Conservation (phyloP, 169 alveolate genomes). For the Plasmodium berghei region DNA sequence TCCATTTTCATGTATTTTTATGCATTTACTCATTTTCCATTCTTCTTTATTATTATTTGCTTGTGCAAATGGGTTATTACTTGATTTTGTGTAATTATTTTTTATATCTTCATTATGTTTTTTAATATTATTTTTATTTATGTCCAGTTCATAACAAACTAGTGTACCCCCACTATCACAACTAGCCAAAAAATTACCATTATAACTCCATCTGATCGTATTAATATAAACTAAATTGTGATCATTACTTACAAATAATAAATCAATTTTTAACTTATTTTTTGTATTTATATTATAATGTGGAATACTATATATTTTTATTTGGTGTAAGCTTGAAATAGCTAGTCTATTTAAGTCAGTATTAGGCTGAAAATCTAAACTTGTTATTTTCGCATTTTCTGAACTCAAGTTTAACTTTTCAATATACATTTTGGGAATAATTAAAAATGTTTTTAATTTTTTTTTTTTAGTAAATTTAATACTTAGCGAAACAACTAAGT, state of each 20-base stretch:
- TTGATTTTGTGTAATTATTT: background rate
- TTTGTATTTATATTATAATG: background rate
- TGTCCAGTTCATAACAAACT: constrained; percentile 67
- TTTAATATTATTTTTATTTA: constrained; percentile 24
- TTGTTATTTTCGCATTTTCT: constrained; percentile 59
- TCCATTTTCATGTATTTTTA: constrained; percentile 61
- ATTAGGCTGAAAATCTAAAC: constrained; percentile 57
- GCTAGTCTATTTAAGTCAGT: constrained; percentile 34
- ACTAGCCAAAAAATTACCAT: constrained; percentile 68
- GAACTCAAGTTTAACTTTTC: constrained; percentile 51
- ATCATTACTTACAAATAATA: constrained; percentile 58
- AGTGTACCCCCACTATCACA: constrained; percentile 73
- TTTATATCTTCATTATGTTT: constrained; percentile 15
- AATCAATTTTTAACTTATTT: constrained; percentile 33
- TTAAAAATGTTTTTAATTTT: too few species aligned
- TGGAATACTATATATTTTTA: constrained; percentile 47
- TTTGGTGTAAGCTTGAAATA: constrained; percentile 67
- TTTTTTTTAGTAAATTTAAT: too few species aligned
- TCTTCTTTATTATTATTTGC: constrained; percentile 54
- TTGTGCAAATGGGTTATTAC: background rate
- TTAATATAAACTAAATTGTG: constrained; percentile 64
- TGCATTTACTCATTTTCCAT: constrained; percentile 57
- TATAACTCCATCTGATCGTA: constrained; percentile 69
- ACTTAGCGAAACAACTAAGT: too few species aligned
- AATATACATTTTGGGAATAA: constrained; percentile 34